A percentile compares a stretch with the other conserved stretches of the same genome.
These are phyloP conservation scores for Juglanconis sp. DNA, from an alignment of 2,329 filamentous ascomycete genomes.

Conservation along the genomic window DNA sequence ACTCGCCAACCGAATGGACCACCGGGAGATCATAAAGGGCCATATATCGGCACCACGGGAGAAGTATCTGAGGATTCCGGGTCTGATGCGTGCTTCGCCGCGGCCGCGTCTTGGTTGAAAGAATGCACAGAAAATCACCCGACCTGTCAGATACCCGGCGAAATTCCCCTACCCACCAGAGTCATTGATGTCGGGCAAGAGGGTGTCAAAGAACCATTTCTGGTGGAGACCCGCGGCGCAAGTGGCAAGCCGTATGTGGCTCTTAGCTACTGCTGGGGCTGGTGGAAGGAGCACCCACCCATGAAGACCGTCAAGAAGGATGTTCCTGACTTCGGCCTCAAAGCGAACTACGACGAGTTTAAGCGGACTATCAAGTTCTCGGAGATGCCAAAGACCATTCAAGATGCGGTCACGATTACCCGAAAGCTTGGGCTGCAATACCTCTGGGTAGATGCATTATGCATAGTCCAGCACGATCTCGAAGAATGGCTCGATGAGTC, in stretches of 20 bases:
- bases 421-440: slow-evolving; percentile 18
- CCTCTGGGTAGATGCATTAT: slow-evolving; percentile 26
- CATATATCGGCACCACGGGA: background rate
- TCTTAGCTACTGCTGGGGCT: slow-evolving; percentile 7
- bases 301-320: background rate
- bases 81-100: background rate
- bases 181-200: slow-evolving; percentile 3
- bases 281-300: background rate
- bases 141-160: background rate
- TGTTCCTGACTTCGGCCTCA: background rate
- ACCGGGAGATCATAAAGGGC: background rate
- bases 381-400: slow-evolving; percentile 2
- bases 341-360: background rate
- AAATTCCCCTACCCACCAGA: background rate
- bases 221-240: background rate
- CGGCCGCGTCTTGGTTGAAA: slow-evolving; percentile 6
- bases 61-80: slow-evolving; percentile 1
- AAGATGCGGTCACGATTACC: slow-evolving; percentile 9
- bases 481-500: slow-evolving; percentile 20
- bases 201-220: background rate
- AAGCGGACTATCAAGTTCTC: background rate
- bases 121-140: background rate
- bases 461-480: slow-evolving; percentile 23
- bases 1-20: background rate
- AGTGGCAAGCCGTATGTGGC: background rate